Evolutionary conservation across 331 rosid species (phyloP).

Genomic region (Cydonia oblonga): DNA sequence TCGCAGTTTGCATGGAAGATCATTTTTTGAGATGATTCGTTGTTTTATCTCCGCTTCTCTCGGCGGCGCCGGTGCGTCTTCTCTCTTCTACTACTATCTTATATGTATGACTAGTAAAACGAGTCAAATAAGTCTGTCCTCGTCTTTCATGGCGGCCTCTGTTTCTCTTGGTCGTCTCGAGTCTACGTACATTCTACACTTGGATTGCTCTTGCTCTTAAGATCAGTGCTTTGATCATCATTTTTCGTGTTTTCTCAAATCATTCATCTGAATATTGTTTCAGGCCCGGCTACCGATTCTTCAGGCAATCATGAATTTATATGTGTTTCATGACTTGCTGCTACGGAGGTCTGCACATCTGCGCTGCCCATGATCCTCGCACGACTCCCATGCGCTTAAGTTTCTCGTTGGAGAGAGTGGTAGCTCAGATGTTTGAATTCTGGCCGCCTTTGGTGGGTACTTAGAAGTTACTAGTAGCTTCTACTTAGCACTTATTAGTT

Average conservation of each 20-base stretch:
- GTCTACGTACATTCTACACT: neutral
- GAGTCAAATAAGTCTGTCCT: too few relatives aligned
- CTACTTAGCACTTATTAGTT: neutral
- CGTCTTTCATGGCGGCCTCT: too few relatives aligned
- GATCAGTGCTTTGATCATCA: slow-evolving; percentile 7
- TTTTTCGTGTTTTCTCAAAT: neutral
- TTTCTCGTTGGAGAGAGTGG: slow-evolving; percentile 24
- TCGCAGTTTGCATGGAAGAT: slow-evolving; percentile 22
- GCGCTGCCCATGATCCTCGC: slow-evolving; percentile 30
- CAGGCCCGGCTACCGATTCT: slow-evolving; percentile 29
- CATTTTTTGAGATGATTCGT: slow-evolving; percentile 35
- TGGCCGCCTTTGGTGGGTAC: slow-evolving; percentile 46
- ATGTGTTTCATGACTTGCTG: slow-evolving; percentile 29
- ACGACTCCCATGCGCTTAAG: slow-evolving; percentile 20
- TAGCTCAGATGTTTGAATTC: slow-evolving; percentile 24
- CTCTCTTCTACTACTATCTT: neutral
- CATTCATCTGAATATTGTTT: slow-evolving; percentile 14
- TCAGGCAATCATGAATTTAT: slow-evolving; percentile 26
- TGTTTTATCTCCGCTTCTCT: slow-evolving; percentile 27
- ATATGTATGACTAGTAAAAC: too few relatives aligned
- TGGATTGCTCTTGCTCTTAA: slow-evolving; percentile 2
- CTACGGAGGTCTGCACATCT: slow-evolving; percentile 38
- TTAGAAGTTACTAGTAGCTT: slow-evolving; percentile 24
- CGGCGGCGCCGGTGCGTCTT: slow-evolving; percentile 26
- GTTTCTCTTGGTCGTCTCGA: slow-evolving; percentile 5